Conservation (phyloP, 371 early-diverging fungal genomes). For the Gilbertella persicaria region DNA sequence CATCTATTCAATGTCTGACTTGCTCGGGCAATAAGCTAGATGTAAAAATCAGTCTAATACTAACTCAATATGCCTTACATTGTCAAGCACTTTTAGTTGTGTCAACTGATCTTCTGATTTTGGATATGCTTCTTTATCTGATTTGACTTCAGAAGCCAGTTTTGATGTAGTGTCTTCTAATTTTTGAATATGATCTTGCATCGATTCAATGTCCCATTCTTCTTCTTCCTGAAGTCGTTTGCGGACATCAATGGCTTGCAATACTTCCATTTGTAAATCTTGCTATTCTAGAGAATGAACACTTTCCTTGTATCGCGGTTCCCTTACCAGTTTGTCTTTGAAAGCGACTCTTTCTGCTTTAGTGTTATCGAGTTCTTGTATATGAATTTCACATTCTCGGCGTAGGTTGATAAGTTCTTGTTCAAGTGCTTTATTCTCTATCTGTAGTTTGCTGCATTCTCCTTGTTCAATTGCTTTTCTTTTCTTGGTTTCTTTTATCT, state of each 20-base stretch:
- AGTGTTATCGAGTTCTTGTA: not conserved
- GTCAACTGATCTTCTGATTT: not conserved
- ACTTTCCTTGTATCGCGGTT: not conserved
- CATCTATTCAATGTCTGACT: not conserved
- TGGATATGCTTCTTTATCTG: not conserved
- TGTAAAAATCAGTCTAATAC: too few relatives aligned
- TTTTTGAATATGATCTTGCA: not conserved
- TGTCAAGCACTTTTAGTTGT: not conserved
- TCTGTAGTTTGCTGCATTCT: not conserved
- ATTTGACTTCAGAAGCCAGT: not conserved
- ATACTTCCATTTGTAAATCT: not conserved
- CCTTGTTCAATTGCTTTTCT: not conserved
- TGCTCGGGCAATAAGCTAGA: not conserved
- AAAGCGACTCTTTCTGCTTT: not conserved
- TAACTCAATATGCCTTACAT: too few relatives aligned
- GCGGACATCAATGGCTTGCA: not conserved
- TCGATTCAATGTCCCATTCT: not conserved
- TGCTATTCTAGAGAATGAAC: not conserved
- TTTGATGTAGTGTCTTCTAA: not conserved
- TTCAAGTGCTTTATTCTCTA: not conserved
- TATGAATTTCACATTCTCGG: not conserved
- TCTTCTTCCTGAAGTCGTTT: not conserved
- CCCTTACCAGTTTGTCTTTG: not conserved
- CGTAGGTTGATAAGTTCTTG: not conserved
- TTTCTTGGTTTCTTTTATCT: not conserved